Evolutionary conservation across 2,329 filamentous ascomycete genomes (phyloP), one percentile per base, ranked within the genome.

Genomic region (Elsinoe arachidis): DNA sequence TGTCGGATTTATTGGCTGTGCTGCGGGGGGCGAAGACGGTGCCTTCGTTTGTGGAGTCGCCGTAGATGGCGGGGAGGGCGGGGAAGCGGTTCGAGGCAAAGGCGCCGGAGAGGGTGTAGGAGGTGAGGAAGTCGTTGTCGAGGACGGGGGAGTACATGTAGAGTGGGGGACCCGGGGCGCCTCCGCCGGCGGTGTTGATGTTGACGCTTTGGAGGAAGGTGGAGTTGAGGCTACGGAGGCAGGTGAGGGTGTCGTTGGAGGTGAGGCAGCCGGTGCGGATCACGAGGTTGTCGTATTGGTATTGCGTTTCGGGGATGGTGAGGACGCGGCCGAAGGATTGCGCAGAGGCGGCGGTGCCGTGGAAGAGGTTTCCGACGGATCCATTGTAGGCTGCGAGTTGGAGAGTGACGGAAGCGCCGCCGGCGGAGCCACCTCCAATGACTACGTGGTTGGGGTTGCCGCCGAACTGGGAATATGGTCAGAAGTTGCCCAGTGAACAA

Each of bases 381-480:
- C 78, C 77, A 11, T 73, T 74, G 58, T 79, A 76, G 0, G 79
- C 77, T 0, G 76, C 80, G 41, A 89, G 74, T 21, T 88, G 83
- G 35, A 87, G 74, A 26, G 76, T 79, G n/a, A 89, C 76, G 3
- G 83, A 83, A 1, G 77, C 81, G 11, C 78, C 86, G 2, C 87
- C 87, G 1, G 86, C 86, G 55, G 83, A 86, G 60, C 78, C 81
- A 9, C 87, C 87, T 14, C 82, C 84, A 0, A 90, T 72, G 0
- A 85, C 81, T 9, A 90, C 84, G 62, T 87, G 85, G 0, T 74
- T 65, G 1, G 85, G 83, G 62, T 90, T 74, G 21, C 86, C 87
- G 3, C 86, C 87, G 62, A 91, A 90, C 67, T 80, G 67, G 10
- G 26, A 5, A 35, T 3, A 51, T 17, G 21, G 17, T 15, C 11